Evolutionary conservation across 2,329 filamentous ascomycete species (phyloP).

Genomic region (Thelonectria blattea): DNA sequence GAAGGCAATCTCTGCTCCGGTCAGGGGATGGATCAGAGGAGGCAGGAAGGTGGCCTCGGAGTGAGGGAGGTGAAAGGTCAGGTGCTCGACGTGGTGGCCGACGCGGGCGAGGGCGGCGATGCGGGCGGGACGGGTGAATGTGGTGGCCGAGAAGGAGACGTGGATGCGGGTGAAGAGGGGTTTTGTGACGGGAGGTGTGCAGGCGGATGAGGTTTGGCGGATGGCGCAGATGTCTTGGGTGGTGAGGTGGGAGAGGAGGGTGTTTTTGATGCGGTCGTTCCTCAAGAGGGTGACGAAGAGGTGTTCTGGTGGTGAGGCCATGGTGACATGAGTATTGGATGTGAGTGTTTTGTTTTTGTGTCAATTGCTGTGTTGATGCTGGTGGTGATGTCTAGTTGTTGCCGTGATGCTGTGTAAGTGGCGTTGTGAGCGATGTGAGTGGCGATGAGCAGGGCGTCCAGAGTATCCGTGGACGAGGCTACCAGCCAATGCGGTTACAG

Average conservation of each 20-base stretch:
- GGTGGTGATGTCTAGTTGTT: too few relatives aligned
- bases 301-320: constrained; percentile 55
- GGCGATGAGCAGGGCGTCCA: constrained; percentile 23
- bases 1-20: constrained; percentile 79
- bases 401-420: too few relatives aligned
- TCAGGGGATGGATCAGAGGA: constrained; percentile 79
- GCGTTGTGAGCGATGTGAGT: constrained; percentile 3
- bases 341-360: neutral
- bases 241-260: constrained; percentile 56
- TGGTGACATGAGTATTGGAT: constrained; percentile 54
- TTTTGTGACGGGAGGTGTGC: constrained; percentile 72
- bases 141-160: constrained; percentile 73
- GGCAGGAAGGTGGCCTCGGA: constrained; percentile 80
- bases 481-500: constrained; percentile 19
- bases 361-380: too few relatives aligned
- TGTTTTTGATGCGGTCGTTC: constrained; percentile 56
- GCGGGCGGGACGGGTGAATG: constrained; percentile 76
- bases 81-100: constrained; percentile 77
- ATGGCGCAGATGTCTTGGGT: constrained; percentile 63
- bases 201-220: constrained; percentile 72
- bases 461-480: constrained; percentile 3
- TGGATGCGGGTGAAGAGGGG: constrained; percentile 72
- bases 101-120: constrained; percentile 78
- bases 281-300: constrained; percentile 63
- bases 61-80: constrained; percentile 81